Evolutionary conservation across 495 filamentous ascomycete genomes (phyloP).

Genomic region (Penicillium longicatenatum): DNA sequence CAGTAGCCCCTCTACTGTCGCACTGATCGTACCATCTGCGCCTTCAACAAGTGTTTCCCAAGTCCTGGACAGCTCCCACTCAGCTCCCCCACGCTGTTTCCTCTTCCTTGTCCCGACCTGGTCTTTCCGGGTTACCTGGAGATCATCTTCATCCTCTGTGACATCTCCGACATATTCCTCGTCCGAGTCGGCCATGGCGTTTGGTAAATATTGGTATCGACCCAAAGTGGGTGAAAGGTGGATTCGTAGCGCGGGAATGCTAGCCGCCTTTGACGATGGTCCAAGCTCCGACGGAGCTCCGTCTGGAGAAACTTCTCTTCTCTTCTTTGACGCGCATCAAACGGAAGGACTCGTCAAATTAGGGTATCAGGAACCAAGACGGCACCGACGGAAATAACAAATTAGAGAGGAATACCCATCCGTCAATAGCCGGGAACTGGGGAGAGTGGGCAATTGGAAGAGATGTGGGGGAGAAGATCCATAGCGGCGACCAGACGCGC

Average conservation of each 20-base stretch:
- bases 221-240: conserved; percentile 4
- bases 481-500: conserved; percentile 35
- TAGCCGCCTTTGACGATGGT: conserved; percentile 62
- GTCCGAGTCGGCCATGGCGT: conserved; percentile 61
- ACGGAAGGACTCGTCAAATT: background rate
- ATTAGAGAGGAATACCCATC: background rate
- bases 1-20: conserved; percentile 65
- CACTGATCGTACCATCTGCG: conserved; percentile 72
- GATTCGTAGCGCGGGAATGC: conserved; percentile 46
- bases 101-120: conserved; percentile 42
- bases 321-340: background rate
- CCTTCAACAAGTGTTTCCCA: conserved; percentile 72
- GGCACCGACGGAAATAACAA: background rate
- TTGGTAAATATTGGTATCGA: conserved; percentile 1
- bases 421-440: conserved; percentile 32
- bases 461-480: conserved; percentile 47
- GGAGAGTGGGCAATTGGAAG: conserved; percentile 10
- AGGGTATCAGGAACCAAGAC: background rate
- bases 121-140: conserved; percentile 48
- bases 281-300: conserved; percentile 55
- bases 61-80: conserved; percentile 57
- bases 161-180: conserved; percentile 78
- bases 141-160: conserved; percentile 85
- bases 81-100: conserved; percentile 59
- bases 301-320: conserved; percentile 14